Base-by-base conservation (phyloP, 2,329 filamentous ascomycete species). In the Scedosporium dehoogii region DNA sequence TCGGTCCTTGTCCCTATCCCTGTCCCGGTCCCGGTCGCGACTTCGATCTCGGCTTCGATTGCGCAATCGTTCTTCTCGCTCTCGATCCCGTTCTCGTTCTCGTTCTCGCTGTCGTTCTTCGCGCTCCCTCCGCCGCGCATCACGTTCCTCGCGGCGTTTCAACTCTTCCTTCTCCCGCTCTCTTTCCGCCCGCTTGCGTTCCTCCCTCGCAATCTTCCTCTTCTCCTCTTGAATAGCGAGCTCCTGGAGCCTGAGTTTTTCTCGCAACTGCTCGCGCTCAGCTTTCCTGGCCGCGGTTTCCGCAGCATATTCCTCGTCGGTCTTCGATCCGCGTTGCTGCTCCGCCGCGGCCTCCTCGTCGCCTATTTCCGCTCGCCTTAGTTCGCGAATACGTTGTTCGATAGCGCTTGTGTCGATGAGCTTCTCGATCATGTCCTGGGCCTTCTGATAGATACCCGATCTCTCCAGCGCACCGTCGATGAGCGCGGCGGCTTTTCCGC, bases 391-490 rank as follows among this genome's bases (percentile, higher is more conserved):
- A 59, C 85, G 84, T 27, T 80, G 77, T 69, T 91, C 87, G 63
- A 91, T 90, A 27, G 85, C 82, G 9, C 78, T 77, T 57, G 86
- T 80, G 68, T 90, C 85, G 63, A 93, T 88, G 64, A 91, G 78
- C 29, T 81, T 77, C 64, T 86, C 83, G 58, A 92, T 85, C 59
- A 86, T 83, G 6, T 81, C 79, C 68, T 90, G 85, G 0, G 88
- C 88, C 67, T 84, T 84, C 64, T 87, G 84, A 69, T 93, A 94
- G 29, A 92, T 85, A 27, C 88, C 87, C 21, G 85, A 87, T 64
- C 90, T 85, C 69, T 92, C 89, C 18, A 91, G 83, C 1, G 88
- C 88, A 63, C 90, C 90, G 71, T 92, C 89, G 48, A 92, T 86
- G 4, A 96, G 81, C 0, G 88, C 85, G 1, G 87, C 85, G 3